phyloP scores from a whole-genome alignment of 805 yeast genomes.

The Torulaspora gathmanii region DNA sequence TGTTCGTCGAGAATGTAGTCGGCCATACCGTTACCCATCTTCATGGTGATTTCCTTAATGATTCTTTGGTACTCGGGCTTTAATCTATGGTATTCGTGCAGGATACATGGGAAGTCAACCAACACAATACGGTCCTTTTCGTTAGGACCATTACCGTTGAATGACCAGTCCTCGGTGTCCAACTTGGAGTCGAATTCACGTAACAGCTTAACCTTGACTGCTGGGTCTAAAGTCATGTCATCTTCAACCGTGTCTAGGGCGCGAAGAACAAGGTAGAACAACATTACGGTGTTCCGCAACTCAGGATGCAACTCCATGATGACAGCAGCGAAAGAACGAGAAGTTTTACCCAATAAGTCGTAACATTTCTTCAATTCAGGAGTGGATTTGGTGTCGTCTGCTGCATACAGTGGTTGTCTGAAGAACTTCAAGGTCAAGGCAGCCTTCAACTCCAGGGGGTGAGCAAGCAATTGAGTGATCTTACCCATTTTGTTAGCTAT shows the following conservation, averaged over 20 bases:
- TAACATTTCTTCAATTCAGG: slow-evolving; percentile 59
- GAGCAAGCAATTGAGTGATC: slow-evolving; percentile 51
- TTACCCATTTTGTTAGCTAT: slow-evolving; percentile 49
- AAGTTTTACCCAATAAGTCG: slow-evolving; percentile 59
- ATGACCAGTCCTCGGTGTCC: slow-evolving; percentile 69
- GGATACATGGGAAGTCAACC: slow-evolving; percentile 67
- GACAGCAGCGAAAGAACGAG: slow-evolving; percentile 93
- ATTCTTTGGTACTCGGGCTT: slow-evolving; percentile 73
- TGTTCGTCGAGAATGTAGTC: slow-evolving; percentile 75
- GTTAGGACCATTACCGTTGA: slow-evolving; percentile 62
- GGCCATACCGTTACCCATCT: slow-evolving; percentile 99
- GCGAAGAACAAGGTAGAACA: slow-evolving; percentile 80
- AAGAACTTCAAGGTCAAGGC: slow-evolving; percentile 57
- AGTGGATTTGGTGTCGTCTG: slow-evolving; percentile 39
- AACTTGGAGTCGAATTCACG: slow-evolving; percentile 64
- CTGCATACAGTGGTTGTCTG: slow-evolving; percentile 51
- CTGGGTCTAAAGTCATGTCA: slow-evolving; percentile 79
- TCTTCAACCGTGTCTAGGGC: slow-evolving; percentile 96
- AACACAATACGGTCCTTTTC: slow-evolving; percentile 81
- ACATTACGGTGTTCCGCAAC: slow-evolving; percentile 69
- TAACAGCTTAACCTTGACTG: slow-evolving; percentile 67
- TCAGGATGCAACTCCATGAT: slow-evolving; percentile 89
- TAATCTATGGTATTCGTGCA: slow-evolving; percentile 67
- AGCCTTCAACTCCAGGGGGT: slow-evolving; percentile 69
- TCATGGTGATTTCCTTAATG: slow-evolving; percentile 65